A percentile compares a stretch with the other conserved stretches of the same genome.
These are phyloP conservation scores for Fusarium sacchari DNA, from an alignment of 2,329 filamentous ascomycete species.

Conservation along the genomic window DNA sequence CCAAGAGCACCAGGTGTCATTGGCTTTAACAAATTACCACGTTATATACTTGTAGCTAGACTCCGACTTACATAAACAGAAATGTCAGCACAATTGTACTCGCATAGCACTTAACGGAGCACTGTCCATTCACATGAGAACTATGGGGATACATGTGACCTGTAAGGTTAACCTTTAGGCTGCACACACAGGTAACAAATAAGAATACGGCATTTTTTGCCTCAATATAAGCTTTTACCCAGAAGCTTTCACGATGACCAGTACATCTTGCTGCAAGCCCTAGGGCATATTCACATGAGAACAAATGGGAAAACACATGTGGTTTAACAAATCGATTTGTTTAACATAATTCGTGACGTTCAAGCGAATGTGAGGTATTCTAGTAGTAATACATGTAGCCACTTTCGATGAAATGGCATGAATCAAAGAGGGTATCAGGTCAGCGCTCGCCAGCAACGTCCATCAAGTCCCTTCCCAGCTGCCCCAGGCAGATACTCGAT, in stretches of 20 bases:
- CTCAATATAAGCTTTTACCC: no score
- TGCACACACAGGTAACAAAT: no score
- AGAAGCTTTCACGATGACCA: no score
- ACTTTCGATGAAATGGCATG: not conserved
- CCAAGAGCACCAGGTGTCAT: accelerated
- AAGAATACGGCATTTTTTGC: no score
- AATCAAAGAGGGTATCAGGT: conserved; percentile 25
- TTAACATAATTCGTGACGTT: not conserved
- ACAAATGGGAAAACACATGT: no score
- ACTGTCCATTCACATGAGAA: no score
- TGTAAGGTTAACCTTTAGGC: no score
- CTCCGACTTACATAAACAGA: accelerated
- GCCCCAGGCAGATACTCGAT: not conserved
- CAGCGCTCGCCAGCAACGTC: not conserved
- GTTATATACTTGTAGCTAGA: accelerated
- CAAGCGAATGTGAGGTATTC: conserved; percentile 19
- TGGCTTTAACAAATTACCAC: not conserved
- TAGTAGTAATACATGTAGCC: conserved; percentile 16
- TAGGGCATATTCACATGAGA: no score
- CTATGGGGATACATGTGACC: no score
- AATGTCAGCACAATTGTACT: not conserved
- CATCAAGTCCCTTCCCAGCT: not conserved
- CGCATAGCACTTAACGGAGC: accelerated
- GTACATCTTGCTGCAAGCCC: no score
- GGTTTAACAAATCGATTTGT: not conserved